Evolutionary conservation across 306 rosid genomes (phyloP), one percentile per base, ranked within the genome.

Genomic region (Trichosanthes truncata): DNA sequence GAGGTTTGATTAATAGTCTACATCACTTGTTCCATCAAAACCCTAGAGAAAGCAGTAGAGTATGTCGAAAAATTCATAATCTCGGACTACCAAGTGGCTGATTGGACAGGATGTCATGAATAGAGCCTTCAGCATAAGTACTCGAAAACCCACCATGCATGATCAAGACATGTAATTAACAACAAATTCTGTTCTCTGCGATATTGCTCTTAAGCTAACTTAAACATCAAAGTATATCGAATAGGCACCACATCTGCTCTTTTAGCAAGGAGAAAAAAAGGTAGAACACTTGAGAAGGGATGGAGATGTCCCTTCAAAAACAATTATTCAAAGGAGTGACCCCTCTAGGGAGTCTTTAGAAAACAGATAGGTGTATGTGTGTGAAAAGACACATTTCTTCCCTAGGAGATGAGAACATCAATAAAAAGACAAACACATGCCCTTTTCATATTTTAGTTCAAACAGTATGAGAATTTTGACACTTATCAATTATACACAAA

Each of bases 331-430:
- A 36, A 38, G 31, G 75, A 66, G 74, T 38, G 74, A 36, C 7
- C 74, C 74, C 69, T 13, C 41, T 62, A 62, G 17, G 31, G 43
- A 29, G 69, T 13, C 5, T 62, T 6, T 66, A 66, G 48, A 66
- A 33, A 66, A 18, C 3, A 66, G 75, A 18, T 68, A 68, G 13
- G 31, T 68, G 75, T 68, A 3, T 66, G 45, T 3, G 21, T 63
- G 71, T 63, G 73, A 66, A 66, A 66, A 66, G 73, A 66, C 74
- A 66, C 8, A 18, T 20, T 66, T 35, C 49, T 66, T 38, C 74
- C 17, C 0, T 66, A 20, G 49, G 74, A 66, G 74, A 66, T 17
- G 73, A 66, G 48, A 63, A 33, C 71, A 63, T 63, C 23, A 31
- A 63, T 23, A 38, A 66, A 17, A 66, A 66, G 73, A 66, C 73